phyloP scores from a whole-genome alignment of 2,329 filamentous ascomycete species.

The Coleophoma cylindrospora region DNA sequence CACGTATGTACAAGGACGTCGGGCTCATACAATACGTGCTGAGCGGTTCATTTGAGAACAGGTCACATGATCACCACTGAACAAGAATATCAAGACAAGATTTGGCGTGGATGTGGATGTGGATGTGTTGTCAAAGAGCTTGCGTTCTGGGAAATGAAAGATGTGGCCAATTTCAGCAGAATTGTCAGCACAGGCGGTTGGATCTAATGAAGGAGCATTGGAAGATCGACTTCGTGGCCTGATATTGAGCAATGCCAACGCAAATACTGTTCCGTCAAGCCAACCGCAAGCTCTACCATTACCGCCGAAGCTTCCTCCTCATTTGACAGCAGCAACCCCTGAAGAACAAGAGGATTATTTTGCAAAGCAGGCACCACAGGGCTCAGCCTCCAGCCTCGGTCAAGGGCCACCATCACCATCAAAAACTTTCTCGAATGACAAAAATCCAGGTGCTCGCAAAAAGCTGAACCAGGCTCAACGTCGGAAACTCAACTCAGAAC shows the following conservation, averaged over 20 bases:
- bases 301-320: constrained; percentile 12
- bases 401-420: constrained; percentile 6
- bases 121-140: no score
- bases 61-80: no score
- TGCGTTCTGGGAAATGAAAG: no score
- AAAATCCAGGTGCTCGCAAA: constrained; percentile 25
- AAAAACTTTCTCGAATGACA: background rate
- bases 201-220: constrained; percentile 24
- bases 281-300: constrained; percentile 4
- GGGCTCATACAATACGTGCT: no score
- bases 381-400: background rate
- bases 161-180: no score
- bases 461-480: constrained; percentile 60
- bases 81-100: no score
- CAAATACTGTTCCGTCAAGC: background rate
- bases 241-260: constrained; percentile 47
- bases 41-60: no score
- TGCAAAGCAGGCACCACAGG: constrained; percentile 1
- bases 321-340: constrained; percentile 12
- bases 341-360: constrained; percentile 17
- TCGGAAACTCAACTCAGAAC: constrained; percentile 55
- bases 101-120: no score
- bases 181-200: no score
- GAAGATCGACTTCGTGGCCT: constrained; percentile 56
- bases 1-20: no score